A percentile compares a stretch with the other conserved stretches of the same genome.
These are phyloP conservation scores for Aphanomyces stellatus DNA, from an alignment of 352 stramenopile genomes.

Conservation along the genomic window DNA sequence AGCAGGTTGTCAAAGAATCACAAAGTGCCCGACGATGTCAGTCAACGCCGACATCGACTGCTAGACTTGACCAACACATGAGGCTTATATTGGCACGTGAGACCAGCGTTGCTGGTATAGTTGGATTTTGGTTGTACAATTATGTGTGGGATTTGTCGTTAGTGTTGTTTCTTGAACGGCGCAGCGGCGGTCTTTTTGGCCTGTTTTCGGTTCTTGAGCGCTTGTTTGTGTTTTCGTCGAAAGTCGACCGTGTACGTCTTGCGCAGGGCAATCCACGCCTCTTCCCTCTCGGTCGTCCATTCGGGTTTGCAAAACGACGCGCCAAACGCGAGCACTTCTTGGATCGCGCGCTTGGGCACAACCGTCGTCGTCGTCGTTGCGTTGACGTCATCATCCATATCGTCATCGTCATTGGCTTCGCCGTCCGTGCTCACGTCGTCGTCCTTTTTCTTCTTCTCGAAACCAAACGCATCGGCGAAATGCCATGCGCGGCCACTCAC, in stretches of 20 bases:
- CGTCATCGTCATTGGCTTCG: neutral
- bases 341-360: slow-evolving; percentile 27
- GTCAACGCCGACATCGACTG: too few relatives aligned
- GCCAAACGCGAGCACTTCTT: slow-evolving; percentile 60
- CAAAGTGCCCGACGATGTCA: too few relatives aligned
- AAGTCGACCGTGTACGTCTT: slow-evolving; percentile 76
- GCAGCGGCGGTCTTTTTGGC: slow-evolving; percentile 32
- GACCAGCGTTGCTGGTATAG: too few relatives aligned
- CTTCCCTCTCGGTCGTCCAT: slow-evolving; percentile 22
- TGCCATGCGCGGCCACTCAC: slow-evolving; percentile 26
- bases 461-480: slow-evolving; percentile 34
- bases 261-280: slow-evolving; percentile 44
- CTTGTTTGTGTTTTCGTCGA: slow-evolving; percentile 69
- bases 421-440: slow-evolving; percentile 28
- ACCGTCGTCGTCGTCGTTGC: slow-evolving; percentile 33
- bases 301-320: slow-evolving; percentile 31
- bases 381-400: neutral
- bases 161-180: neutral
- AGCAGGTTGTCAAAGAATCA: too few relatives aligned
- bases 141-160: neutral
- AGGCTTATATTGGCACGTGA: too few relatives aligned
- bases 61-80: too few relatives aligned
- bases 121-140: neutral
- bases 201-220: slow-evolving; percentile 68
- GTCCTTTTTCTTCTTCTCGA: slow-evolving; percentile 30